A percentile compares a stretch with the other conserved stretches of the same genome.
Conservation (phyloP, 805 yeast genomes). For the Candida koratica region DNA sequence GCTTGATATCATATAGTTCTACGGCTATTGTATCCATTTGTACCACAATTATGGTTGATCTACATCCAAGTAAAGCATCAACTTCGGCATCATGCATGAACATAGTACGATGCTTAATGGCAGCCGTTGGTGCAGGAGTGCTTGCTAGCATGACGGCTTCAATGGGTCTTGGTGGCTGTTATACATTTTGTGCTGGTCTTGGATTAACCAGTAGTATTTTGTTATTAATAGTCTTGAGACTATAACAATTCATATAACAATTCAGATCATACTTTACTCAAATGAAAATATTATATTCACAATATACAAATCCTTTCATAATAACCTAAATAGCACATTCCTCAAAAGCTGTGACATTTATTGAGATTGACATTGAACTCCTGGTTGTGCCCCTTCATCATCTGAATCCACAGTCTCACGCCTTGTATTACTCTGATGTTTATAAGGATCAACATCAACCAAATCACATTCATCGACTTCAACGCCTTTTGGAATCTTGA, state of each 20-base stretch:
- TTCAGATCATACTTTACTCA: neutral
- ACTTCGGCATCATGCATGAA: constrained; percentile 73
- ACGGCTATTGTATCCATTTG: constrained; percentile 55
- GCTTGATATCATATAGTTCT: constrained; percentile 54
- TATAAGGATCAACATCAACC: constrained; percentile 61
- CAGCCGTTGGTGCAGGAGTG: constrained; percentile 68
- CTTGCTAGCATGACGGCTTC: constrained; percentile 53
- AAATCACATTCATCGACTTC: constrained; percentile 78
- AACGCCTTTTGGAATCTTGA: constrained; percentile 63
- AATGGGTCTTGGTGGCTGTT: constrained; percentile 72
- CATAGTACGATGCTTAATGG: constrained; percentile 65
- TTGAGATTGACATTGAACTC: constrained; percentile 94
- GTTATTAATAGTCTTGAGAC: constrained; percentile 11
- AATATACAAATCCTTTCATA: constrained; percentile 2
- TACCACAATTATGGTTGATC: constrained; percentile 69
- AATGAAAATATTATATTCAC: constrained; percentile 2
- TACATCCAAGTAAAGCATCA: constrained; percentile 66
- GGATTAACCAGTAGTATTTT: constrained; percentile 15
- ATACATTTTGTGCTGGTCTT: constrained; percentile 62
- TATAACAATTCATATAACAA: neutral
- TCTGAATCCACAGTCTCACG: constrained; percentile 44
- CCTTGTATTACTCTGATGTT: constrained; percentile 45
- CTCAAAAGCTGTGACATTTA: too few relatives aligned
- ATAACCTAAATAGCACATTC: too few relatives aligned
- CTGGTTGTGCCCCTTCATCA: constrained; percentile 52